A percentile compares a stretch with the other conserved stretches of the same genome.
phyloP scores from a whole-genome alignment of 345 rosid genomes.

The Hypericum perforatum region DNA sequence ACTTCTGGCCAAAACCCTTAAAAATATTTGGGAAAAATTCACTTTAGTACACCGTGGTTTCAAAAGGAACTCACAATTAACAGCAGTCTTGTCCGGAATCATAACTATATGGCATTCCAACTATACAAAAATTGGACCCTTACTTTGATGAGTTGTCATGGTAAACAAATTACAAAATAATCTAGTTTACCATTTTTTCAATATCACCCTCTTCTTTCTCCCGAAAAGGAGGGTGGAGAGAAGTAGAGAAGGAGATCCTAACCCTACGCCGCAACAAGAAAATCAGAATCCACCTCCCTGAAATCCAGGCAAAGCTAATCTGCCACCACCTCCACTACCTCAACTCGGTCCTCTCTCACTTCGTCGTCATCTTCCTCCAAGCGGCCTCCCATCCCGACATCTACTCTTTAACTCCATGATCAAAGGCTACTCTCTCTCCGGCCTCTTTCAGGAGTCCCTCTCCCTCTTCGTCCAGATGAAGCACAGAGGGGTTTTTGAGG shows the following conservation, averaged over 20 bases:
- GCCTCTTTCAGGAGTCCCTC: conserved; percentile 38
- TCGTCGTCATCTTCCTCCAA: conserved; percentile 44
- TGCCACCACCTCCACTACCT: conserved; percentile 45
- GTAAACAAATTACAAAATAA: too few relatives aligned
- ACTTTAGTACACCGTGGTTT: too few relatives aligned
- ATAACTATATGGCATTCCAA: too few relatives aligned
- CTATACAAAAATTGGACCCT: too few relatives aligned
- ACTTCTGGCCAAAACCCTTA: too few relatives aligned
- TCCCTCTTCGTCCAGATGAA: conserved; percentile 40
- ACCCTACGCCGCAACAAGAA: conserved; percentile 23
- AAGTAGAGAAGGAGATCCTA: background rate
- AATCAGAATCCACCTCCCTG: conserved; percentile 40
- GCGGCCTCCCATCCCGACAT: conserved; percentile 39
- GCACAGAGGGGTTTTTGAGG: conserved; percentile 43
- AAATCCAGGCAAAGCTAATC: conserved; percentile 62
- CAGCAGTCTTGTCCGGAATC: too few relatives aligned
- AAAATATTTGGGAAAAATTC: too few relatives aligned
- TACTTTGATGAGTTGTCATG: too few relatives aligned
- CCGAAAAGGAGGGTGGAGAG: background rate
- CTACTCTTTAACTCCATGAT: conserved; percentile 49
- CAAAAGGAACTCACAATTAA: too few relatives aligned
- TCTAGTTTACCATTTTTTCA: too few relatives aligned
- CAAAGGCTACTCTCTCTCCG: conserved; percentile 46
- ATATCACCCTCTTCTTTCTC: too few relatives aligned
- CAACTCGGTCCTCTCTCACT: conserved; percentile 54